These are phyloP conservation scores for Sonneratia alba DNA, from an alignment of 345 rosid species.

Conservation along the genomic window DNA sequence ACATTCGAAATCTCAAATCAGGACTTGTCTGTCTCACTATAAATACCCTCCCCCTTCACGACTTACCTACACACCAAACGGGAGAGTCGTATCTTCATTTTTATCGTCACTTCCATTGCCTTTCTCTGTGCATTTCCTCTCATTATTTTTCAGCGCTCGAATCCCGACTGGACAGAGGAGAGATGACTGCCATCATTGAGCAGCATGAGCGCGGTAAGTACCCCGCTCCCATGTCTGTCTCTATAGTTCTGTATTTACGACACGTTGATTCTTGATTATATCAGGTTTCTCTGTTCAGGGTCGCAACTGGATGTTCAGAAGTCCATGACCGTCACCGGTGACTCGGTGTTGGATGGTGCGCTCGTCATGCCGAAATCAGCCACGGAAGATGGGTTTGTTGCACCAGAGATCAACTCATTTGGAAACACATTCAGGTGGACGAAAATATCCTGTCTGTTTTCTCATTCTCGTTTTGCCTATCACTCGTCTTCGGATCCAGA, in stretches of 20 bases:
- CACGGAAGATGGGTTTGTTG: conserved; percentile 24
- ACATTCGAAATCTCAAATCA: conserved; percentile 40
- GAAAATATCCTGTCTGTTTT: too few relatives aligned
- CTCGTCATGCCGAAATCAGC: conserved; percentile 23
- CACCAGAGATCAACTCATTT: conserved; percentile 36
- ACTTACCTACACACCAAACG: not conserved
- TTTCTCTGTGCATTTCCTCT: not conserved
- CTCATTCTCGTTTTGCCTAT: too few relatives aligned
- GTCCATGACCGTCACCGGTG: conserved; percentile 15
- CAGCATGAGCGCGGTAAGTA: conserved; percentile 36
- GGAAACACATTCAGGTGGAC: conserved; percentile 43
- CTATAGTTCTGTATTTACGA: too few relatives aligned
- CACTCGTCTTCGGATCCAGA: not conserved
- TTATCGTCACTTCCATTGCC: not conserved
- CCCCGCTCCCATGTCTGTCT: too few relatives aligned
- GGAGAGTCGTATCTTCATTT: not conserved
- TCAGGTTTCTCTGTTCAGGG: conserved; percentile 6
- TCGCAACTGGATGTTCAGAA: conserved; percentile 23
- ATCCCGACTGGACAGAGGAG: not conserved
- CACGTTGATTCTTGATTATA: too few relatives aligned
- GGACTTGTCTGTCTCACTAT: conserved; percentile 33
- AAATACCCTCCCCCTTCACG: conserved; percentile 15
- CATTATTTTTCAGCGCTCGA: not conserved
- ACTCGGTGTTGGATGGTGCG: conserved; percentile 42
- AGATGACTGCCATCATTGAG: conserved; percentile 49